Conservation (phyloP, 2,329 filamentous ascomycete species). For the Stemphylium vesicarium region DNA sequence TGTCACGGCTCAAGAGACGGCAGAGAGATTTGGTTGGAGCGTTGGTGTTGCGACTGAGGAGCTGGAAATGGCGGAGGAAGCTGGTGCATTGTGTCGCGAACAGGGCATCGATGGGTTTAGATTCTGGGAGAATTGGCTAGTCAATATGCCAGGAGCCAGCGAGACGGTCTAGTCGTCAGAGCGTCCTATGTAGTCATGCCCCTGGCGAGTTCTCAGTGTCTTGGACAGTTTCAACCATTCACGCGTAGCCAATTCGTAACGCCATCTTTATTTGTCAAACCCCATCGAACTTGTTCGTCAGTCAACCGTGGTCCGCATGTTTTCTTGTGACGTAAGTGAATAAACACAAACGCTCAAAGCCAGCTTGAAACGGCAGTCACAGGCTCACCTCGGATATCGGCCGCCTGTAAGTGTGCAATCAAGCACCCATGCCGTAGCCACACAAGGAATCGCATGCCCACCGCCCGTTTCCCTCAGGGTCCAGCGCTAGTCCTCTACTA, state of each 20-base stretch:
- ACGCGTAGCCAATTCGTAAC: no score
- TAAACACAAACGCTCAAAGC: no score
- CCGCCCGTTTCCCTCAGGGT: conserved; percentile 4
- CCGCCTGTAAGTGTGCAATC: background rate
- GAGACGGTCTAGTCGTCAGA: no score
- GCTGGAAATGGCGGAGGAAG: conserved; percentile 95
- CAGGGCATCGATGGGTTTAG: conserved; percentile 88
- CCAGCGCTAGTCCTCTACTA: background rate
- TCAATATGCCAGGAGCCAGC: conserved; percentile 20
- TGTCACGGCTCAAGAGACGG: conserved; percentile 86
- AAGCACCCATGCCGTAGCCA: conserved; percentile 4
- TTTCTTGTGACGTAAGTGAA: no score
- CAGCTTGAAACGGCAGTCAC: no score
- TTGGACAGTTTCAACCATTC: no score
- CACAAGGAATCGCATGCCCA: conserved; percentile 1
- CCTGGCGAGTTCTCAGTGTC: no score
- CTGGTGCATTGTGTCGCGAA: conserved; percentile 84
- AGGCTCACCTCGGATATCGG: no score
- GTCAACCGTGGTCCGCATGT: no score
- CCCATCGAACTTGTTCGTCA: no score
- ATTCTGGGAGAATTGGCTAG: conserved; percentile 83
- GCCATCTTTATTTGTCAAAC: no score
- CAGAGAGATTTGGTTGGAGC: conserved; percentile 94
- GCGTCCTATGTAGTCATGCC: no score
- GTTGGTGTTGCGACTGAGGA: conserved; percentile 95